Conservation (phyloP, 2,329 filamentous ascomycete genomes). For the Thermoascus crustaceus region DNA sequence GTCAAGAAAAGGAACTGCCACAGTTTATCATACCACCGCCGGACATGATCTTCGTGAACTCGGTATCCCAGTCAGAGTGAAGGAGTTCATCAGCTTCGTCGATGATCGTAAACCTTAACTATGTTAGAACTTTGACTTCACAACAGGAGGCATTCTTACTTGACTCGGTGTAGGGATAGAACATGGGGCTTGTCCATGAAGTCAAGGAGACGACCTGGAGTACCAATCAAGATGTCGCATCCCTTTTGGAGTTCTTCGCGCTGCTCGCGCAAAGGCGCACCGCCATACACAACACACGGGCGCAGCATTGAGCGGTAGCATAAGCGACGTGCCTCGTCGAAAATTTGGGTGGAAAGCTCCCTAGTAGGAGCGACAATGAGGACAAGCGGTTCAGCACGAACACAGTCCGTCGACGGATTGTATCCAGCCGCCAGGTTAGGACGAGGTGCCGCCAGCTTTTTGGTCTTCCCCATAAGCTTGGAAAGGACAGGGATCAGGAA, state of each 20-base stretch:
- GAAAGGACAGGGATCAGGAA: slow-evolving; percentile 85
- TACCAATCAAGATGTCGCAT: slow-evolving; percentile 82
- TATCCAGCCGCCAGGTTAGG: slow-evolving; percentile 54
- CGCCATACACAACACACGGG: slow-evolving; percentile 83
- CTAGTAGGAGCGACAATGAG: slow-evolving; percentile 79
- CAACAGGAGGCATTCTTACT: slow-evolving; percentile 39
- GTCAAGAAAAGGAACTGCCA: slow-evolving; percentile 6
- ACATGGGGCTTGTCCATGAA: slow-evolving; percentile 66
- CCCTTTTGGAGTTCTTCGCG: slow-evolving; percentile 66
- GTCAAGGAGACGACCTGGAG: slow-evolving; percentile 77
- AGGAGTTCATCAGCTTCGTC: slow-evolving; percentile 96
- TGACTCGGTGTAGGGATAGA: slow-evolving; percentile 66
- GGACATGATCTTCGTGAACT: slow-evolving; percentile 66
- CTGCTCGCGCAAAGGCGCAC: slow-evolving; percentile 63
- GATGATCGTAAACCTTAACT: slow-evolving; percentile 57
- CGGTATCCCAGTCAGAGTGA: slow-evolving; percentile 65
- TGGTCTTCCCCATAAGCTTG: slow-evolving; percentile 90
- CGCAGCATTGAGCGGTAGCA: slow-evolving; percentile 94
- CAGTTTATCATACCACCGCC: slow-evolving; percentile 63
- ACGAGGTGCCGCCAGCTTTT: slow-evolving; percentile 68
- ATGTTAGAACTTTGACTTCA: not conserved
- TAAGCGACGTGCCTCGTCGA: slow-evolving; percentile 84
- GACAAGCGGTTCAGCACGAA: slow-evolving; percentile 78
- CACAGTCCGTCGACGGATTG: slow-evolving; percentile 41
- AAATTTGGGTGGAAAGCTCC: slow-evolving; percentile 89